Evolutionary conservation across 148 eudicot genomes (phyloP).

Genomic region (Arctostaphylos glauca): DNA sequence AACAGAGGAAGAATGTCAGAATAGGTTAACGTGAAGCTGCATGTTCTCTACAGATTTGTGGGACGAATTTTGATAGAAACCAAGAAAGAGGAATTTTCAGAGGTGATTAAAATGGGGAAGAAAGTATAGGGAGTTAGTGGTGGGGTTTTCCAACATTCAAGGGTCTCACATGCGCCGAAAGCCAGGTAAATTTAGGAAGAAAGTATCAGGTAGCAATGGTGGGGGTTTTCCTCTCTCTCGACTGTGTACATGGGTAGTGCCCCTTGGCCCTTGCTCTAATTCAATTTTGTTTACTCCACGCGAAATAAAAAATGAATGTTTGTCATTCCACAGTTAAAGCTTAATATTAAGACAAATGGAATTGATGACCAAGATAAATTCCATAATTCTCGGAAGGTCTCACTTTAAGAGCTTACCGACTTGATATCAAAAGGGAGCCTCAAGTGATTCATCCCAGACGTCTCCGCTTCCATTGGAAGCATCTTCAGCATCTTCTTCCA

Average conservation of each 20-base stretch:
- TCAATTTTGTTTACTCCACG: neutral
- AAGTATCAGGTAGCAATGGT: too few species aligned
- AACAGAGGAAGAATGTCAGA: neutral
- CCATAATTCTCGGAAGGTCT: neutral
- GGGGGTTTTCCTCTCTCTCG: too few species aligned
- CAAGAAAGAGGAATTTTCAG: too few species aligned
- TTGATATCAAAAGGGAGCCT: conserved; percentile 79
- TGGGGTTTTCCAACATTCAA: too few species aligned
- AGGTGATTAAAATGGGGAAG: neutral
- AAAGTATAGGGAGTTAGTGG: neutral
- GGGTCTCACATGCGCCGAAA: neutral
- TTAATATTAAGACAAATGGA: neutral
- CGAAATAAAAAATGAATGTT: neutral
- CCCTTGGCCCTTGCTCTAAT: neutral
- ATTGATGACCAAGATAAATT: neutral
- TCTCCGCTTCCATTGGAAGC: conserved; percentile 98
- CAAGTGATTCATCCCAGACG: conserved; percentile 97
- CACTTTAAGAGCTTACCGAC: conserved; percentile 20
- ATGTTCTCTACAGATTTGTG: neutral
- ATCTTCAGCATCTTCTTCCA: conserved; percentile 99
- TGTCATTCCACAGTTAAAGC: neutral
- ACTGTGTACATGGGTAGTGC: neutral
- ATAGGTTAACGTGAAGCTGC: neutral
- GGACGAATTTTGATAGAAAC: neutral
- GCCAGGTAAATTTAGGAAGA: neutral